Base-by-base conservation (phyloP, 495 filamentous ascomycete species). In the Daldinia childiae region DNA sequence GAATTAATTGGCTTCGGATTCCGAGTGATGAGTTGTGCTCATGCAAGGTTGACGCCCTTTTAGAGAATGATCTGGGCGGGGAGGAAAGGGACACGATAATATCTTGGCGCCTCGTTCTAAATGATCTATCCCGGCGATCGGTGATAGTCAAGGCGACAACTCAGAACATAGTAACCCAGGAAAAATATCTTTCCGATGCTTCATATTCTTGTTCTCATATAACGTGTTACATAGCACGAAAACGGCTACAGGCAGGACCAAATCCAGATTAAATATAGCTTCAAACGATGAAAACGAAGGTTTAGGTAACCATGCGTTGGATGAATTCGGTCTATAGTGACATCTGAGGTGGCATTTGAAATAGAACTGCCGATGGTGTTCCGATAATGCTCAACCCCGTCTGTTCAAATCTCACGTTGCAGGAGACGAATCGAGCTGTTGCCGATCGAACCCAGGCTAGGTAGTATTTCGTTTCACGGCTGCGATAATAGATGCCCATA, bases 1-100 rank as follows among this genome's bases (percentile, higher is more conserved):
- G 58, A 59, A 64, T 60, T 67, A 61, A 74, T 74, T 71, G 71
- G 71, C 67, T 56, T 66, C 54, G 14, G 43, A 41, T 67, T 70
- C 64, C 57, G 66, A 66, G 69, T 51, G 71, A 74, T 74, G 71
- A 74, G 71, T 64, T 70, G 67, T 71, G 54, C 67, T 68, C 36
- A 70, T 74, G 71, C 71, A 67, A 41, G 64, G 24, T 63, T 43
- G 30, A 64, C 54, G 61, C 57, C 65, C 59, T 63, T 58, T 58
- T 58, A 62, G 62, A 61, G 56, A 30, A 68, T 62, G 30, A 58
- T 24, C 52, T 43, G 58, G 36, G 58, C 15, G 45, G 61, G 36
- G 52, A 50, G 60, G 38, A 65, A 54, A 55, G 58, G 57, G 62
- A 57, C 34, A 50, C 30, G 29, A 64, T 59, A 64, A 34, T 61